phyloP scores from a whole-genome alignment of 352 stramenopile genomes.

The Globisporangium mamillatum region DNA sequence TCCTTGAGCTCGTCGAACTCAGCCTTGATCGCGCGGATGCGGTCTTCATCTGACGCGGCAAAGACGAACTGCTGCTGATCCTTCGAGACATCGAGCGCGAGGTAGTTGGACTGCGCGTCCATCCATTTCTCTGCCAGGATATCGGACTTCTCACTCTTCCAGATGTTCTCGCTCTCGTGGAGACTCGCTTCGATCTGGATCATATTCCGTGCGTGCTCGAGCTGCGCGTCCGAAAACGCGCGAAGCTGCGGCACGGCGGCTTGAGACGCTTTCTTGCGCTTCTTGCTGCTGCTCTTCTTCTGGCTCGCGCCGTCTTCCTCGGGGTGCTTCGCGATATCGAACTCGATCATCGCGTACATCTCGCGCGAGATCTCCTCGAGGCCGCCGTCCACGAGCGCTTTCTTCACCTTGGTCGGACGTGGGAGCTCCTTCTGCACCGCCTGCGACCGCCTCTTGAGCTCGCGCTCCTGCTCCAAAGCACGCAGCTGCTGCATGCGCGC shows the following conservation, averaged over 20 bases:
- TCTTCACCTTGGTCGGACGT: conserved; percentile 60
- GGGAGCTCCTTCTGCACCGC: conserved; percentile 72
- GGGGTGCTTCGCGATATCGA: conserved; percentile 59
- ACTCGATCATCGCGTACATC: conserved; percentile 63
- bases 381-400: conserved; percentile 42
- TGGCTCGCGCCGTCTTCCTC: conserved; percentile 28
- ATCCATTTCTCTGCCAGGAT: conserved; percentile 34
- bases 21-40: conserved; percentile 44
- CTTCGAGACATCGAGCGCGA: conserved; percentile 29
- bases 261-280: conserved; percentile 50
- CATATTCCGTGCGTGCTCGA: conserved; percentile 70
- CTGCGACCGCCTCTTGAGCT: conserved; percentile 60
- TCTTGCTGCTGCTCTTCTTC: conserved; percentile 57
- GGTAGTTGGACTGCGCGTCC: conserved; percentile 34
- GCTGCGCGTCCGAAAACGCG: conserved; percentile 57
- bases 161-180: conserved; percentile 29
- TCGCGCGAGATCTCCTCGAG: conserved; percentile 47
- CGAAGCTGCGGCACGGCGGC: conserved; percentile 27
- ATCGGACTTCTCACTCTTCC: conserved; percentile 26
- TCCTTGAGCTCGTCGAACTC: conserved; percentile 74
- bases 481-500: conserved; percentile 47
- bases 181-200: conserved; percentile 79
- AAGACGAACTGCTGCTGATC: conserved; percentile 37
- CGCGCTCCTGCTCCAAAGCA: conserved; percentile 46
- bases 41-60: conserved; percentile 36